These are phyloP conservation scores for Domatiomyces globalis DNA, from an alignment of 2,329 filamentous ascomycete genomes.

Conservation along the genomic window DNA sequence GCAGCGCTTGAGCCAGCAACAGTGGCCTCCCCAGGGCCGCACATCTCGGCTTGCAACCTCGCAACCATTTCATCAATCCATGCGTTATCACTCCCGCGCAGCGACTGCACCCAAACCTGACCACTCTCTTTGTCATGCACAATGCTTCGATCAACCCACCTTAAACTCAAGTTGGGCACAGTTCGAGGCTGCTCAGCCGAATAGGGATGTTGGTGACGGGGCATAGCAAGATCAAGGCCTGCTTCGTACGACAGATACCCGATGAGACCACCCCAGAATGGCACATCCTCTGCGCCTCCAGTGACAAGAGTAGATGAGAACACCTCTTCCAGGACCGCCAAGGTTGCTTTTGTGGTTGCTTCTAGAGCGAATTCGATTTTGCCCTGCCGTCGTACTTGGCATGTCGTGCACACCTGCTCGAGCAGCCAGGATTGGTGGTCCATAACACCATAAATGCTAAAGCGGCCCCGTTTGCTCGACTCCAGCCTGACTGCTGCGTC, in stretches of 20 bases:
- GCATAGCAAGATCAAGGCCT: slow-evolving; percentile 36
- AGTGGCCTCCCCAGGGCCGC: slow-evolving; percentile 3
- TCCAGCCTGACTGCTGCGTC: slow-evolving; percentile 6
- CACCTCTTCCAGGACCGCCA: background rate
- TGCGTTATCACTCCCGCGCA: slow-evolving; percentile 31
- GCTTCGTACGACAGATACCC: slow-evolving; percentile 78
- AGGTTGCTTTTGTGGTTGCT: slow-evolving; percentile 1
- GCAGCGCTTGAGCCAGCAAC: background rate
- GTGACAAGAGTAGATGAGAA: slow-evolving; percentile 10
- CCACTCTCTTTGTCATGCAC: slow-evolving; percentile 58
- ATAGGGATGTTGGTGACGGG: slow-evolving; percentile 27
- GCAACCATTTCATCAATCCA: slow-evolving; percentile 35
- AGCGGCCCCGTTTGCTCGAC: slow-evolving; percentile 40
- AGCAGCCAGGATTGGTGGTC: slow-evolving; percentile 43
- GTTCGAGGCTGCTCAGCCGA: slow-evolving; percentile 7
- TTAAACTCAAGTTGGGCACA: slow-evolving; percentile 58
- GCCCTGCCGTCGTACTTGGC: background rate
- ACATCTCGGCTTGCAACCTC: slow-evolving; percentile 1
- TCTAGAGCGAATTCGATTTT: background rate
- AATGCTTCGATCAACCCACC: slow-evolving; percentile 63
- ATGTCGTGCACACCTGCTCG: slow-evolving; percentile 22
- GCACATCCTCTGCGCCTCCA: slow-evolving; percentile 24
- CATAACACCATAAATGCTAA: slow-evolving; percentile 60
- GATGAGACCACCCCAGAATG: slow-evolving; percentile 73
- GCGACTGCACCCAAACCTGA: slow-evolving; percentile 52